Base-by-base conservation (phyloP, 1,139 yeast species). In the Protomyces arabidopsidicola region DNA sequence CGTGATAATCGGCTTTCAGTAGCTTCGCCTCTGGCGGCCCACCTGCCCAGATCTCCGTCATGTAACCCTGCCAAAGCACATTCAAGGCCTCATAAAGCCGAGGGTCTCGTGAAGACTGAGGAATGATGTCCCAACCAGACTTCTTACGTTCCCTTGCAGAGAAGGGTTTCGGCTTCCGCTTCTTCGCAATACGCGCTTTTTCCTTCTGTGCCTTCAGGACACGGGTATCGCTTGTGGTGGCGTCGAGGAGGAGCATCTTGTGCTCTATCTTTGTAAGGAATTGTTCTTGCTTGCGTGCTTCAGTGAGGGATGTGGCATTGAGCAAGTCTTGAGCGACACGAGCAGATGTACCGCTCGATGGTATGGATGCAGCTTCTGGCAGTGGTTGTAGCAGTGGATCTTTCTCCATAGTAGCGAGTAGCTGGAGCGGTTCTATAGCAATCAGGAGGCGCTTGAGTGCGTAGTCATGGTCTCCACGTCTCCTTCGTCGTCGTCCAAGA, bases 1-100 rank as follows among this genome's bases (percentile, higher is more conserved):
- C 98, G 69, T 87, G 88, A 74, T 82, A 88, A 71, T 93, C 98
- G 0, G 96, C 93, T 67, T 65, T 65, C 31, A 63, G 86, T 60
- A 34, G 69, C 55, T 54, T 68, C 69, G 67, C 53, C 35, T 42
- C 58, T n/a, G 12, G 12, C 4, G 53, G 34, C 2, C 60, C 65
- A 35, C 67, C 66, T 54, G 66, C 69, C n/a, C 87, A 67, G n/a
- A 87, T 74, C 45, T 82, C 84, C 38, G 75, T 75, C 64, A 84
- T 81, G 70, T 88, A 88, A 14, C 75, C 75, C 42, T 78, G 80
- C 96, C 96, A 88, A 31, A 88, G 74, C 18, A 70, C 69, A 71
- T 85, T 80, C 70, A 88, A 74, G 2, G 79, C 78, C 0, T 74
- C 59, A 67, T 84, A 88, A 45, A 83, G 82, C 57, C 81, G 83